Percentiles rank a stretch among this genome's conserved stretches.
Evolutionary conservation across 352 stramenopile genomes (phyloP).

Genomic region (Globisporangium cystogenes): DNA sequence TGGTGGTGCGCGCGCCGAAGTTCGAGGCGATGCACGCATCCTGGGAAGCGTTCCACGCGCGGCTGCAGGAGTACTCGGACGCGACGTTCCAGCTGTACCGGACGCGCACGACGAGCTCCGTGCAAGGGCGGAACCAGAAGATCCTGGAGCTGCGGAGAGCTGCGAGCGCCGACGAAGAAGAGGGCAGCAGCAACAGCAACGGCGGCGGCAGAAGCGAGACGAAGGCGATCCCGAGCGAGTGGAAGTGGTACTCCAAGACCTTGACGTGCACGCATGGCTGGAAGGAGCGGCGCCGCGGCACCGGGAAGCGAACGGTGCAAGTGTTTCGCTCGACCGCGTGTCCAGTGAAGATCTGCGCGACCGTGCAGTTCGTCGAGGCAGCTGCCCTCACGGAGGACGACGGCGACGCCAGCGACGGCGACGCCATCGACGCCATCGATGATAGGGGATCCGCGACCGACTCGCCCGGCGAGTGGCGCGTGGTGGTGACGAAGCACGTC

Average conservation of each 20-base stretch:
- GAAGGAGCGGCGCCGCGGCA: slow-evolving; percentile 66
- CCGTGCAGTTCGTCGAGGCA: slow-evolving; percentile 44
- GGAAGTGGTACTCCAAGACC: slow-evolving; percentile 81
- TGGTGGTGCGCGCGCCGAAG: slow-evolving; percentile 58
- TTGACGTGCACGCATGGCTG: slow-evolving; percentile 78
- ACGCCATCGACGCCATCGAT: too few relatives aligned
- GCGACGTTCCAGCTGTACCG: slow-evolving; percentile 69
- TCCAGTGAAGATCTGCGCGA: slow-evolving; percentile 77
- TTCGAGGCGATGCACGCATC: slow-evolving; percentile 47
- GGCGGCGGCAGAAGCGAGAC: slow-evolving; percentile 11
- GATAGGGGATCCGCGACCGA: not conserved
- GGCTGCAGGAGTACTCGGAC: slow-evolving; percentile 55
- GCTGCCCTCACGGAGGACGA: not conserved
- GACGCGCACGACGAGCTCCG: slow-evolving; percentile 69
- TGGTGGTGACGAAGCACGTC: slow-evolving; percentile 73
- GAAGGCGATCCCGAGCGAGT: slow-evolving; percentile 51
- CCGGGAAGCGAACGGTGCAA: slow-evolving; percentile 58
- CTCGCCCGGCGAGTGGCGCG: slow-evolving; percentile 33
- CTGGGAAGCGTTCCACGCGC: slow-evolving; percentile 66
- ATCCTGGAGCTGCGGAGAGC: slow-evolving; percentile 34
- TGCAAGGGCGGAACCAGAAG: slow-evolving; percentile 62
- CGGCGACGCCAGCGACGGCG: not conserved
- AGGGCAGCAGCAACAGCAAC: not conserved
- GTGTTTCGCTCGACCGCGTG: slow-evolving; percentile 60
- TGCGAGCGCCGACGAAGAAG: not conserved